Base-by-base conservation (phyloP, 2,329 filamentous ascomycete genomes). In the Huntiella bhutanensis region DNA sequence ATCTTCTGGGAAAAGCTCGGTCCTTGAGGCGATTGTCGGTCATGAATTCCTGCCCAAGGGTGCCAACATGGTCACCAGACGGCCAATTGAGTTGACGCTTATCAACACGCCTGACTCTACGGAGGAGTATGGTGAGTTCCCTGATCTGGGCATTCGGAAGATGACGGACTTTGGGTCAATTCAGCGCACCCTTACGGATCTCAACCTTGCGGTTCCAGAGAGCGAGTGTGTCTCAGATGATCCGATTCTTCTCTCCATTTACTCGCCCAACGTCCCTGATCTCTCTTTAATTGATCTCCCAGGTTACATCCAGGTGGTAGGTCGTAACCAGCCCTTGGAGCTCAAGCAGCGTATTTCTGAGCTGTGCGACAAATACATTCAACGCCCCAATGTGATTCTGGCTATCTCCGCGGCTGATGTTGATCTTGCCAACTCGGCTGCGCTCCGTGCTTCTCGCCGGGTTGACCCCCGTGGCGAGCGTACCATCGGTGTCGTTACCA, bases 31-130 rank as follows among this genome's bases (percentile, higher is more conserved):
- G 15, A 93, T 98, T 51, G 92, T 98, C 46, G 92, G 91, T 4
- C 91, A 98, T 57, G 91, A 98, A 56, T 98, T 98, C 54, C 65
- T 98, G 40, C 92, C 91, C 4, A 98, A 98, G 62, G 91, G 91
- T n/a, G 79, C 80, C 37, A 98, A 98, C 57, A 98, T 98, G 91
- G 91, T 98, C 43, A 98, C 91, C 6, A 74, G 92, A 36, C 72
- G 91, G 50, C 91, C 91, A 0, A 98, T 98, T 58, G 91, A 98
- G 62, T 70, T 98, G 47, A 98, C 91, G 0, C 72, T 98, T 4
- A 79, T 98, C 62, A 96, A 98, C 62, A 96, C 88, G 0, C 88
- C 88, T 0, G 80, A 86, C 48, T 79, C 84, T 1, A 74, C 77
- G 39, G 75, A 81, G 2, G 91, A 98, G 58, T 98, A 94, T 59